Percentiles rank a stretch among this genome's conserved stretches.
Evolutionary conservation across 257 asterid species (phyloP).

Genomic region (Verbascum thapsus): DNA sequence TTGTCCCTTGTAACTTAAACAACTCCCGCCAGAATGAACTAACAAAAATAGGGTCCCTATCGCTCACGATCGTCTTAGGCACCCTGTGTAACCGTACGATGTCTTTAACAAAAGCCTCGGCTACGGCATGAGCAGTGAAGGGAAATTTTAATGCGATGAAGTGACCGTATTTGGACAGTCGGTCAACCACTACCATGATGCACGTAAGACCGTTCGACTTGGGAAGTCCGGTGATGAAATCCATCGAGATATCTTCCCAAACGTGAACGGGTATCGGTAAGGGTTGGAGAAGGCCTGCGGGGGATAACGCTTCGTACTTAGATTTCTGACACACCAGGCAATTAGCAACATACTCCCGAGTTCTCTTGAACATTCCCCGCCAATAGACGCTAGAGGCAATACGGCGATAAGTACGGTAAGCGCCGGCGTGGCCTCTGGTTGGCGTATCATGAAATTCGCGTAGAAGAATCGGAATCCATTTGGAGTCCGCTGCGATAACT

Average conservation of each 20-base stretch:
- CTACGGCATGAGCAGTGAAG: not conserved
- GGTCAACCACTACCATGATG: not conserved
- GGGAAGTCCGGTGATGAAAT: not conserved
- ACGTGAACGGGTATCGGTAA: not conserved
- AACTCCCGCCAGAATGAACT: not conserved
- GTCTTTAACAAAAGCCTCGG: not conserved
- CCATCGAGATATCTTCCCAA: conserved; percentile 7
- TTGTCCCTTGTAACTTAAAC: not conserved
- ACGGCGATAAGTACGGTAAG: not conserved
- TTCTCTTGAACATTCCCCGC: not conserved
- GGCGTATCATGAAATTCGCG: conserved; percentile 5
- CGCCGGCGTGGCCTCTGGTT: conserved; percentile 3
- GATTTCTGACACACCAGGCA: not conserved
- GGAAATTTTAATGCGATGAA: not conserved
- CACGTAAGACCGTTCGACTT: not conserved
- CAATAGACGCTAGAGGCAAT: not conserved
- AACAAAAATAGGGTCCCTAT: not conserved
- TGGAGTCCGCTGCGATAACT: no score
- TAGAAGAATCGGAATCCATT: not conserved
- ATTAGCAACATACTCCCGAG: not conserved
- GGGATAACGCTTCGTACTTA: not conserved
- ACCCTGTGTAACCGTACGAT: not conserved
- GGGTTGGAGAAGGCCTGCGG: conserved; percentile 11
- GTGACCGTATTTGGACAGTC: not conserved
- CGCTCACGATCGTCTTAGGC: not conserved